phyloP scores from a whole-genome alignment of 306 rosid genomes.

The Quercus ilex region DNA sequence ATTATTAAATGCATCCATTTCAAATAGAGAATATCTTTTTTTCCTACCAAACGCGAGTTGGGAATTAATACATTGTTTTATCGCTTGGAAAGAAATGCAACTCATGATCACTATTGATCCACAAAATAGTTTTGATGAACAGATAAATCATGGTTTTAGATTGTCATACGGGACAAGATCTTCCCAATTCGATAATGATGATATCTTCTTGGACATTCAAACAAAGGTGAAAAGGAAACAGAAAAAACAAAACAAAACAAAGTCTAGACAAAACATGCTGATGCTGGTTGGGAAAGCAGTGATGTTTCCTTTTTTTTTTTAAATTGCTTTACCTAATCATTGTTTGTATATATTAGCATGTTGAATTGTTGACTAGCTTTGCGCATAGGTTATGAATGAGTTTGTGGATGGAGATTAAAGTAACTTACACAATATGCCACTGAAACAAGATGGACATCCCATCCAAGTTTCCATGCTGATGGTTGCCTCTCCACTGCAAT shows the following conservation, averaged over 20 bases:
- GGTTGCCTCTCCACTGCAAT: slow-evolving; percentile 56
- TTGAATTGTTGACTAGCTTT: background rate
- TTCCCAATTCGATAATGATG: background rate
- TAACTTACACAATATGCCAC: slow-evolving; percentile 78
- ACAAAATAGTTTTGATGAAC: background rate
- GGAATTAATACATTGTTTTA: no score
- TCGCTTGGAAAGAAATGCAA: no score
- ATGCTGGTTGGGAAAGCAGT: background rate
- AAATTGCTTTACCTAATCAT: background rate
- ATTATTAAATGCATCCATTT: no score
- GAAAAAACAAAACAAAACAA: background rate
- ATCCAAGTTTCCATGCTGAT: slow-evolving; percentile 84
- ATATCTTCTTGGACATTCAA: background rate
- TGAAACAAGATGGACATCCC: slow-evolving; percentile 82
- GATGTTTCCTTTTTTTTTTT: background rate
- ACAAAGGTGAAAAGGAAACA: background rate
- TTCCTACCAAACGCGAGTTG: no score
- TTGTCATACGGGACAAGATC: background rate
- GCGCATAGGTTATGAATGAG: background rate
- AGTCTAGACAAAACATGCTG: background rate
- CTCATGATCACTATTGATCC: no score
- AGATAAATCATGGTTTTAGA: background rate
- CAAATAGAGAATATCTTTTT: no score
- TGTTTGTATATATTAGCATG: background rate
- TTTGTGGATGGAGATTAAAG: background rate